phyloP scores from a whole-genome alignment of 495 filamentous ascomycete genomes.

The Neurospora africana region DNA sequence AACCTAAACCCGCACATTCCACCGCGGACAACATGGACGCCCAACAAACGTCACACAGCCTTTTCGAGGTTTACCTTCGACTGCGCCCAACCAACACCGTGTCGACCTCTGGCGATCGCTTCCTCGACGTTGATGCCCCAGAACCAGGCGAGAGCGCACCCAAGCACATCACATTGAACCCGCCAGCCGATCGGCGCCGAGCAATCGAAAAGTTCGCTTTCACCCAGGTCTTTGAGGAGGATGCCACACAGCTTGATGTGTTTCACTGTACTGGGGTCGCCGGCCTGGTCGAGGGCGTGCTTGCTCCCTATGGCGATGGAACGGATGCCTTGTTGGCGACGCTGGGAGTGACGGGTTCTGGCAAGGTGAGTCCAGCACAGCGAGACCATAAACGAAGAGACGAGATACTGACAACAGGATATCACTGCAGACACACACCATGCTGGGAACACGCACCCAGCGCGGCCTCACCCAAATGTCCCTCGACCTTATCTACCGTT shows the following conservation, averaged over 20 bases:
- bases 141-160: conserved; percentile 39
- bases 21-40: not conserved
- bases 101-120: conserved; percentile 46
- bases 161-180: conserved; percentile 80
- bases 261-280: conserved; percentile 75
- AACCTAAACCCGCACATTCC: not conserved
- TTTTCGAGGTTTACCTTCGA: conserved; percentile 90
- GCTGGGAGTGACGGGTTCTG: conserved; percentile 87
- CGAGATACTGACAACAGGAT: conserved; percentile 15
- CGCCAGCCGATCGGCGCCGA: conserved; percentile 71
- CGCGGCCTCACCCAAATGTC: conserved; percentile 86
- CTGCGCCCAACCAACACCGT: conserved; percentile 49
- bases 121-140: conserved; percentile 62
- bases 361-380: conserved; percentile 57
- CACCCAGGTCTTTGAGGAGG: conserved; percentile 84
- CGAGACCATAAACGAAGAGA: not conserved
- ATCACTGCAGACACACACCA: conserved; percentile 76
- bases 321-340: conserved; percentile 88
- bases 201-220: conserved; percentile 92
- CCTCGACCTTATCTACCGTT: conserved; percentile 80
- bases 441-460: conserved; percentile 76
- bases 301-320: conserved; percentile 59
- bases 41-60: conserved; percentile 22
- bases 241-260: conserved; percentile 71
- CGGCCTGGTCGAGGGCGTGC: conserved; percentile 64